phyloP scores from a whole-genome alignment of 2,329 filamentous ascomycete genomes.

The Leptographium lundbergii region DNA sequence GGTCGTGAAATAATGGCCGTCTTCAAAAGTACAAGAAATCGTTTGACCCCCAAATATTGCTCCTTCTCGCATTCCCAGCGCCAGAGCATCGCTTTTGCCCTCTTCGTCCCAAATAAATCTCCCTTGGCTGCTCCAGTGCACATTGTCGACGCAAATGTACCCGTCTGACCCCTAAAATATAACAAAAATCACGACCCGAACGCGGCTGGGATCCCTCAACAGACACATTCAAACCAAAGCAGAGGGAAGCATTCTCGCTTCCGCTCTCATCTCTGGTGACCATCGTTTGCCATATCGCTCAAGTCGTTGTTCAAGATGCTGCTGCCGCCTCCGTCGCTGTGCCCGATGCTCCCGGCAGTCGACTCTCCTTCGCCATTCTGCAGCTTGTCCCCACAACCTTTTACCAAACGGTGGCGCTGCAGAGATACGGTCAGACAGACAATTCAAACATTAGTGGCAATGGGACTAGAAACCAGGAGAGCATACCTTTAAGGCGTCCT shows the following conservation, averaged over 20 bases:
- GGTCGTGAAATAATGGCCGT: background rate
- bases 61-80: background rate
- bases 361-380: background rate
- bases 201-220: background rate
- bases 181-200: background rate
- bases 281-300: background rate
- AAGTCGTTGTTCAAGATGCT: background rate
- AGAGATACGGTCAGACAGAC: background rate
- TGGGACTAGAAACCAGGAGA: background rate
- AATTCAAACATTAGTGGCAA: background rate
- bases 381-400: conserved; percentile 40
- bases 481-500: conserved; percentile 90
- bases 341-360: background rate
- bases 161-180: background rate
- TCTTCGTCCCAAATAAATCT: background rate
- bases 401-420: conserved; percentile 50
- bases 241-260: background rate
- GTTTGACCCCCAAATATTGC: background rate
- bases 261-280: background rate
- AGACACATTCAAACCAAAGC: background rate
- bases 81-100: background rate
- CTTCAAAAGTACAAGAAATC: background rate
- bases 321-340: background rate
- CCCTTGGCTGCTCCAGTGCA: background rate
- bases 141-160: background rate